Percentiles rank a stretch among this genome's conserved stretches.
These are phyloP conservation scores for Gleditsia sinensis DNA, from an alignment of 306 rosid species.

Conservation along the genomic window DNA sequence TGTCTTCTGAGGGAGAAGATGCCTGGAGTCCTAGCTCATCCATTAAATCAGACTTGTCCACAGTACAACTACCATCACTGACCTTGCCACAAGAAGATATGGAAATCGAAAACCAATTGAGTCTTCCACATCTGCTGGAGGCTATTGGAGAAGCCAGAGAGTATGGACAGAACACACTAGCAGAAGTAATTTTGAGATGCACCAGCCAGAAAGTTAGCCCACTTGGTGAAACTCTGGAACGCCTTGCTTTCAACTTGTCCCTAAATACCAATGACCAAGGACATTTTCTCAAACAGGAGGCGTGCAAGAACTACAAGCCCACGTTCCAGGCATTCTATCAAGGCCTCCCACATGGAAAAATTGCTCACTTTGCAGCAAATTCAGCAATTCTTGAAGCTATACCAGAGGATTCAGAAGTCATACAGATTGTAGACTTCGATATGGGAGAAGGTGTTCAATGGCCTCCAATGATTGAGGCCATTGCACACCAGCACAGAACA, in stretches of 20 bases:
- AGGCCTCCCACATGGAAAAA: slow-evolving; percentile 46
- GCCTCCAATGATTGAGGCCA: slow-evolving; percentile 47
- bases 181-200: slow-evolving; percentile 45
- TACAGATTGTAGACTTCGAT: slow-evolving; percentile 57
- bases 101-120: slow-evolving; percentile 49
- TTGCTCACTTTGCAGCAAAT: slow-evolving; percentile 60
- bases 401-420: slow-evolving; percentile 46
- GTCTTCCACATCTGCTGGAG: slow-evolving; percentile 50
- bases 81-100: slow-evolving; percentile 46
- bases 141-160: slow-evolving; percentile 57
- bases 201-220: slow-evolving; percentile 54
- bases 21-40: slow-evolving; percentile 56
- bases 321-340: slow-evolving; percentile 51
- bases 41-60: slow-evolving; percentile 44
- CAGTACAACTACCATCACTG: slow-evolving; percentile 38
- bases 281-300: slow-evolving; percentile 54
- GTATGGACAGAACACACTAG: slow-evolving; percentile 43
- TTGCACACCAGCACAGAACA: slow-evolving; percentile 38
- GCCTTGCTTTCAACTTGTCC: slow-evolving; percentile 52
- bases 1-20: slow-evolving; percentile 34
- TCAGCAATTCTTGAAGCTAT: slow-evolving; percentile 56
- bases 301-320: slow-evolving; percentile 38
- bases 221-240: slow-evolving; percentile 52
- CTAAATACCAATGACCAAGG: slow-evolving; percentile 34
- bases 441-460: slow-evolving; percentile 60